A percentile compares a stretch with the other conserved stretches of the same genome.
Evolutionary conservation across 2,329 filamentous ascomycete species (phyloP).

Genomic region (Botrytis medusae): DNA sequence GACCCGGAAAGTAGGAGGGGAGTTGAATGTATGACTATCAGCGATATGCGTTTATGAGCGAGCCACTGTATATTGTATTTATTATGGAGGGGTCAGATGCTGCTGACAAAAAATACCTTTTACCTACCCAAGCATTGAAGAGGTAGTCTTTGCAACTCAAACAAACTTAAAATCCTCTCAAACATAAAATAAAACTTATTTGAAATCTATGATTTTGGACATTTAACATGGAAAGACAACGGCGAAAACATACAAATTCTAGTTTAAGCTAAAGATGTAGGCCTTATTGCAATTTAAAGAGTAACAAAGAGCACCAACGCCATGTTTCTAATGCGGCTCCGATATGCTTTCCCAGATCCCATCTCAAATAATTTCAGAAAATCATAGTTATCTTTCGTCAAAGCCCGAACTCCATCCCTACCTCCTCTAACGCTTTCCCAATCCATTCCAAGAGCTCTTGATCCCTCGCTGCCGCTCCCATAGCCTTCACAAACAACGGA

Average conservation of each 20-base stretch:
- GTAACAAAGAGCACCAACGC: constrained; percentile 1
- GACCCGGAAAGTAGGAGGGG: constrained; percentile 7
- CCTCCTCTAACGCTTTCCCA: constrained; percentile 59
- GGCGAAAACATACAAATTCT: not conserved
- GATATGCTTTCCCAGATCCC: not conserved
- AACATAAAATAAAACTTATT: not conserved
- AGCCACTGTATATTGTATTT: constrained; percentile 16
- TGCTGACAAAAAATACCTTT: constrained; percentile 14
- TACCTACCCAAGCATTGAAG: constrained; percentile 5
- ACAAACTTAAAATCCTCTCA: constrained; percentile 3
- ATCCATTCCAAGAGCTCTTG: constrained; percentile 58
- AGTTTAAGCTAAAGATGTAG: not conserved
- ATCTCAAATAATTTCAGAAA: constrained; percentile 16
- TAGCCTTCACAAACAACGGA: constrained; percentile 68
- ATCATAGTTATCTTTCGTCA: constrained; percentile 23
- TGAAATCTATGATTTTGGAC: not conserved
- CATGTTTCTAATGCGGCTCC: not conserved
- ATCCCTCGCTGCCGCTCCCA: constrained; percentile 62
- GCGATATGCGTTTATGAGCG: constrained; percentile 12
- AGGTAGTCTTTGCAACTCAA: constrained; percentile 10
- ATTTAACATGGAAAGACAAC: not conserved
- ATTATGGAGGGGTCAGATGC: constrained; percentile 17
- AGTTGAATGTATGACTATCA: constrained; percentile 20
- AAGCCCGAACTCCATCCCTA: constrained; percentile 55
- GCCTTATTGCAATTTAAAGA: not conserved